phyloP scores from a whole-genome alignment of 164 flowering plant genomes.

The Vitis cinerea region DNA sequence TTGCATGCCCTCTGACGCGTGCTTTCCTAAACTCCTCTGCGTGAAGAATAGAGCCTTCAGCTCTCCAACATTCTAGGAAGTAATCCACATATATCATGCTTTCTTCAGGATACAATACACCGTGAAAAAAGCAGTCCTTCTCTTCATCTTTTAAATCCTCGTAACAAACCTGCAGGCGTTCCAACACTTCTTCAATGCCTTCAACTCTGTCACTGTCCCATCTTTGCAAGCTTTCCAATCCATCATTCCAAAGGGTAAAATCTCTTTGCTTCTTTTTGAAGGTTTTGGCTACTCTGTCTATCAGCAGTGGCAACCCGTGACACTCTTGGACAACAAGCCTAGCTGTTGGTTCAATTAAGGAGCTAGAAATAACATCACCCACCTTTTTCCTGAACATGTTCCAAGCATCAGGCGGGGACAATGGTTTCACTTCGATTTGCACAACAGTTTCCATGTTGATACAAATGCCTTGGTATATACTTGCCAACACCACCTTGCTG shows the following conservation, averaged over 20 bases:
- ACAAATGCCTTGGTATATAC: slow-evolving; percentile 6
- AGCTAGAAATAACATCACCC: slow-evolving; percentile 1
- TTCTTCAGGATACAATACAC: slow-evolving; percentile 29
- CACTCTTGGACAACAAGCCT: slow-evolving; percentile 9
- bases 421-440: slow-evolving; percentile 6
- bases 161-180: slow-evolving; percentile 12
- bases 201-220: background rate
- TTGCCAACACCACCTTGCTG: slow-evolving; percentile 25
- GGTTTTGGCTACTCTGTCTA: slow-evolving; percentile 9
- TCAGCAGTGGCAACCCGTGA: slow-evolving; percentile 17
- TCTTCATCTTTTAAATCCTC: slow-evolving; percentile 10
- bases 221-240: slow-evolving; percentile 7
- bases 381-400: slow-evolving; percentile 16
- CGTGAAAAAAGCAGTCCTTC: slow-evolving; percentile 18
- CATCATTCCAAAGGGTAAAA: slow-evolving; percentile 12
- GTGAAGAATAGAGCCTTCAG: slow-evolving; percentile 14
- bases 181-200: slow-evolving; percentile 14
- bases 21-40: background rate
- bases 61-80: slow-evolving; percentile 25
- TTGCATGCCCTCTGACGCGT: slow-evolving; percentile 9
- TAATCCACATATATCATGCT: background rate
- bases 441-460: slow-evolving; percentile 6
- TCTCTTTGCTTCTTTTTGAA: slow-evolving; percentile 10
- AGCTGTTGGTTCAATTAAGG: slow-evolving; percentile 1
- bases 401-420: slow-evolving; percentile 25